phyloP scores from a whole-genome alignment of 2,329 filamentous ascomycete genomes.

The Emydomyces testavorans region DNA sequence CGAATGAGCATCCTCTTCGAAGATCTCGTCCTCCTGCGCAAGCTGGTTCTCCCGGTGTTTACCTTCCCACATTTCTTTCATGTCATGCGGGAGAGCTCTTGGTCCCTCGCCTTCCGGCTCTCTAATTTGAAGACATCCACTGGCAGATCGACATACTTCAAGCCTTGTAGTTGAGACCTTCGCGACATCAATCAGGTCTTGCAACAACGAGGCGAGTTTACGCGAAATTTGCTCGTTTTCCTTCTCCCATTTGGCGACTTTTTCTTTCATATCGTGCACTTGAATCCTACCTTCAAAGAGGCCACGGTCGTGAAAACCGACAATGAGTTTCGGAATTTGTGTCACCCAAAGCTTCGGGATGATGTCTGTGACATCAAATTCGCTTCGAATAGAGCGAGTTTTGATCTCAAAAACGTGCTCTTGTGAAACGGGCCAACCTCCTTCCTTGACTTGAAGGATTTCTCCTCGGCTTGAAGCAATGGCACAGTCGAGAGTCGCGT shows the following conservation, averaged over 20 bases:
- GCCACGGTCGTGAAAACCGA: conserved; percentile 24
- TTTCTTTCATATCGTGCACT: neutral
- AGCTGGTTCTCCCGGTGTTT: neutral
- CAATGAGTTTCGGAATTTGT: conserved; percentile 42
- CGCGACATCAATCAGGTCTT: conserved; percentile 1
- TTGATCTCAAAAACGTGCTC: neutral
- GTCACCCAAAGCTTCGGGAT: conserved; percentile 40
- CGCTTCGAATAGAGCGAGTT: conserved; percentile 18
- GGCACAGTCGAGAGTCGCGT: neutral
- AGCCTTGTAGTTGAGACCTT: neutral
- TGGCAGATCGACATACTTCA: neutral
- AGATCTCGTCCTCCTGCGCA: neutral
- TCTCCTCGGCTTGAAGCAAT: neutral
- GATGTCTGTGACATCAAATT: conserved; percentile 32
- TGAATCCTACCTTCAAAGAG: neutral
- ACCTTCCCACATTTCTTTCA: neutral
- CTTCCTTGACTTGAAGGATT: neutral
- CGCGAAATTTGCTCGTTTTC: neutral
- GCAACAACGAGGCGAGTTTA: neutral
- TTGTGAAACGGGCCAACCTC: neutral
- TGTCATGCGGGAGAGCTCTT: neutral
- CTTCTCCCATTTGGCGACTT: neutral
- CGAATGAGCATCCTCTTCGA: neutral
- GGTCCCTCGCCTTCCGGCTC: neutral
- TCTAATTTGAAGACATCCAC: neutral